These are phyloP conservation scores for Didymellaceae sp. DNA, from an alignment of 2,329 filamentous ascomycete species.

Conservation along the genomic window DNA sequence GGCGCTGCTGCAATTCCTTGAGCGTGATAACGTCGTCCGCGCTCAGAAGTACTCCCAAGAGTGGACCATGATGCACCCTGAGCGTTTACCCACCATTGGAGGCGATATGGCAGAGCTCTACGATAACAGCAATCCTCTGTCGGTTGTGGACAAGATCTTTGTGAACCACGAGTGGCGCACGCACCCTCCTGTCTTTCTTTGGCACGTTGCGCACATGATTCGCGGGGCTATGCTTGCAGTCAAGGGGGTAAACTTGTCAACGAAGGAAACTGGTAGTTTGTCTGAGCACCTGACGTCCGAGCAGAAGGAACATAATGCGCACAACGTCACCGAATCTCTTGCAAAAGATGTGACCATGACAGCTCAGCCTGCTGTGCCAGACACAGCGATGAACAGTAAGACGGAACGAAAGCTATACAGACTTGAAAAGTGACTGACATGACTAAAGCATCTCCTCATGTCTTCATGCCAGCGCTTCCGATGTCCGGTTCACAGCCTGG, in stretches of 20 bases:
- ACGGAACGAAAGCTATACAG: constrained; percentile 5
- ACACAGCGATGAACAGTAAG: constrained; percentile 16
- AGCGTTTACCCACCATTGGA: constrained; percentile 28
- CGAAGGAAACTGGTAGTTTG: not conserved
- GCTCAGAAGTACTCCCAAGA: constrained; percentile 29
- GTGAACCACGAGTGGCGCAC: constrained; percentile 27
- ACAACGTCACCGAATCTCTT: not conserved
- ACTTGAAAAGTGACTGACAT: constrained; percentile 14
- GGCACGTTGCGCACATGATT: constrained; percentile 36
- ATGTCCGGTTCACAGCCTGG: not conserved
- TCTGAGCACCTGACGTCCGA: not conserved
- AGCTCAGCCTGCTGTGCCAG: not conserved
- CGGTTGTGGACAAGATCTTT: constrained; percentile 41
- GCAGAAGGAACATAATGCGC: not conserved
- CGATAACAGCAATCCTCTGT: constrained; percentile 25
- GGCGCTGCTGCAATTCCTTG: constrained; percentile 39
- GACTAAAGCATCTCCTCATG: constrained; percentile 12
- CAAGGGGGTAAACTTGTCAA: not conserved
- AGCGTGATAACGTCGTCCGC: constrained; percentile 27
- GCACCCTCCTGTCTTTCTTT: constrained; percentile 39
- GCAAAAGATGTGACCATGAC: not conserved
- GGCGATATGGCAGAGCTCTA: constrained; percentile 24
- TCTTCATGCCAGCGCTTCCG: not conserved
- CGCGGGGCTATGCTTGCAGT: constrained; percentile 22
- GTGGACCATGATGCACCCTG: constrained; percentile 31